Conservation (phyloP, 768 basidiomycete species). For the Hygrophoropsis aurantiaca region DNA sequence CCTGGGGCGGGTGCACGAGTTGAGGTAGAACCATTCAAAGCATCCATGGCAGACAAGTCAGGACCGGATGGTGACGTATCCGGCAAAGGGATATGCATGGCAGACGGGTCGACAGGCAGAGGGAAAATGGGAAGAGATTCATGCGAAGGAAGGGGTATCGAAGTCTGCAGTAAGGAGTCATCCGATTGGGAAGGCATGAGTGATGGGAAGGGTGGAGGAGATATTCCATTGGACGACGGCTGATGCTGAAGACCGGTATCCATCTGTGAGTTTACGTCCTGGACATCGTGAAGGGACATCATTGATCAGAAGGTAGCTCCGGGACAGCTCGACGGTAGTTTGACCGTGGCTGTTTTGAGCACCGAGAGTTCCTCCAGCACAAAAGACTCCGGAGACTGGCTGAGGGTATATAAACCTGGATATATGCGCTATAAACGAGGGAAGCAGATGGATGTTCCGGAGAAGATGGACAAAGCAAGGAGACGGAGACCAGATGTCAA, state of each 20-base stretch:
- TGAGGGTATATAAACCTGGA: neutral
- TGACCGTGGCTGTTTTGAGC: neutral
- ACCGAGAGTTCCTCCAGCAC: neutral
- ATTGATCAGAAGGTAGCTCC: constrained; percentile 8
- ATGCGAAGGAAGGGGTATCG: constrained; percentile 23
- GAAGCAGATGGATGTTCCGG: neutral
- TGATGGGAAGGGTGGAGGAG: constrained; percentile 9
- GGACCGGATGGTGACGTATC: constrained; percentile 32
- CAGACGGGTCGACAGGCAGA: constrained; percentile 26
- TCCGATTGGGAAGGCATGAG: constrained; percentile 10
- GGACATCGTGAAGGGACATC: constrained; percentile 19
- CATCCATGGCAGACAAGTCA: constrained; percentile 39
- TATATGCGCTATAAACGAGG: neutral
- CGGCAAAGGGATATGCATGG: constrained; percentile 41
- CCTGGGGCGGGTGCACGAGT: constrained; percentile 28
- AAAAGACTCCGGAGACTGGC: neutral
- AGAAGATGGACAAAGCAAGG: neutral
- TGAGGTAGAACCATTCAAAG: constrained; percentile 7
- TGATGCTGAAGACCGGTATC: constrained; percentile 14
- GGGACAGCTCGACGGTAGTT: constrained; percentile 5
- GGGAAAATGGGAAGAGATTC: constrained; percentile 35
- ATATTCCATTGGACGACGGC: constrained; percentile 10
- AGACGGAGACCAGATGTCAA: neutral
- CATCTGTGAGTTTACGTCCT: constrained; percentile 17
- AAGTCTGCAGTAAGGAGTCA: constrained; percentile 15